Conservation (phyloP, 441 rosid species). For the Hura crepitans region DNA sequence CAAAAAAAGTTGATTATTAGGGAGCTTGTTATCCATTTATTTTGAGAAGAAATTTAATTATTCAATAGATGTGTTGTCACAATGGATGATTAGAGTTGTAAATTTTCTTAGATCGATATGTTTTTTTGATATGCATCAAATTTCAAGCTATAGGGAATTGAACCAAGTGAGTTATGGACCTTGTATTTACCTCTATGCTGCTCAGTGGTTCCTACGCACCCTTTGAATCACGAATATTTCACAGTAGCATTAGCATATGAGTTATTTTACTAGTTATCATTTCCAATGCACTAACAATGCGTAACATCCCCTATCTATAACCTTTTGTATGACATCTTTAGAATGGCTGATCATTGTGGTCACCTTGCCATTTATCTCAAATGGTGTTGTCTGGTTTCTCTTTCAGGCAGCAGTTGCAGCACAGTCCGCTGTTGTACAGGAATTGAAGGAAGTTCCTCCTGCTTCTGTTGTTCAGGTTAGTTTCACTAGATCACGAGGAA, state of each 20-base stretch:
- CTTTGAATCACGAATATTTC: not conserved
- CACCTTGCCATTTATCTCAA: not conserved
- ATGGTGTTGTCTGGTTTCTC: constrained; percentile 12
- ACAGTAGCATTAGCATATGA: not conserved
- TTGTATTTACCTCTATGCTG: not conserved
- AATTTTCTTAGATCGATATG: not conserved
- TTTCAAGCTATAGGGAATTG: constrained; percentile 1
- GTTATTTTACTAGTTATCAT: too few relatives aligned
- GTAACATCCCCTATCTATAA: not conserved
- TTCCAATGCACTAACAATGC: not conserved
- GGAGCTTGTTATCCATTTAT: not conserved
- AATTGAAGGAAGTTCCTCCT: constrained; percentile 49
- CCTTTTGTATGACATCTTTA: not conserved
- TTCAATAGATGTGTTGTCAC: not conserved
- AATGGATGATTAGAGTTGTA: not conserved
- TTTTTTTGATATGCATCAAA: not conserved
- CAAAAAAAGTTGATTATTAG: not conserved
- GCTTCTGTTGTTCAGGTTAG: constrained; percentile 41
- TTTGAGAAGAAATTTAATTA: not conserved
- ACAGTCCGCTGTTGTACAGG: constrained; percentile 46
- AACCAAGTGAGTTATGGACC: not conserved
- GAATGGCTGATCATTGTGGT: not conserved
- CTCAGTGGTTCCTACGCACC: not conserved
- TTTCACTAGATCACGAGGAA: constrained; percentile 9
- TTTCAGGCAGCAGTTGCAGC: constrained; percentile 88